These are phyloP conservation scores for Nepenthes gracilis DNA, from an alignment of 148 eudicot species.

Conservation along the genomic window DNA sequence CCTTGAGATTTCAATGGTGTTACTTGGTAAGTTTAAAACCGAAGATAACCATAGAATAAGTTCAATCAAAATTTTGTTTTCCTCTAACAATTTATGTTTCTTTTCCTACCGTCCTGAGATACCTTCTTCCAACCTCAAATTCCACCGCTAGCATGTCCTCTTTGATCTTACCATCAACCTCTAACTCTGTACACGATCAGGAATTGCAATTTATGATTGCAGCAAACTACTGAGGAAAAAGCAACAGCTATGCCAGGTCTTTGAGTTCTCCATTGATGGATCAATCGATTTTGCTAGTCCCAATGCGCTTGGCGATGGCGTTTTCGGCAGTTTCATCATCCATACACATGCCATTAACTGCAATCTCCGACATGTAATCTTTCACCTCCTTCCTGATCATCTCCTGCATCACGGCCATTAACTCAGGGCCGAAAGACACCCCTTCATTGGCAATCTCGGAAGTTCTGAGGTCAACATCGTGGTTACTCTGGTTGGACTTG, in stretches of 20 bases:
- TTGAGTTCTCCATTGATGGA: background rate
- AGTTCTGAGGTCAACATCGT: background rate
- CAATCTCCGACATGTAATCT: constrained; percentile 26
- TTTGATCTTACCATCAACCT: too few species aligned
- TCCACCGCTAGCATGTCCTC: too few species aligned
- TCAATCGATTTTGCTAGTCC: constrained; percentile 7
- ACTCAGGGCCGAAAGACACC: constrained; percentile 28
- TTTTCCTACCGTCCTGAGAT: too few species aligned
- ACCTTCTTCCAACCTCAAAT: too few species aligned
- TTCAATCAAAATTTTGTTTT: too few species aligned
- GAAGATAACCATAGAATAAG: too few species aligned
- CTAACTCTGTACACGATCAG: too few species aligned
- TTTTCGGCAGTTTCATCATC: constrained; percentile 10
- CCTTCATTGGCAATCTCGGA: constrained; percentile 2
- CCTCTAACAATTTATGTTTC: too few species aligned
- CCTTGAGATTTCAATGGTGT: too few species aligned
- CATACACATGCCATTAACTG: constrained; percentile 5
- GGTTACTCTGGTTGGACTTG: background rate
- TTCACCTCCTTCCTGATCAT: constrained; percentile 55
- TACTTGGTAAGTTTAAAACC: too few species aligned
- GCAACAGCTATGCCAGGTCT: background rate
- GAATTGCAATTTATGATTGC: too few species aligned
- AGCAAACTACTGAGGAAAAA: too few species aligned
- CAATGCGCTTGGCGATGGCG: constrained; percentile 19
- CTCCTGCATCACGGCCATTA: constrained; percentile 38